Evolutionary conservation across 2,329 filamentous ascomycete species (phyloP), one percentile per base, ranked within the genome.

Genomic region (Macrophomina pseudophaseolina): DNA sequence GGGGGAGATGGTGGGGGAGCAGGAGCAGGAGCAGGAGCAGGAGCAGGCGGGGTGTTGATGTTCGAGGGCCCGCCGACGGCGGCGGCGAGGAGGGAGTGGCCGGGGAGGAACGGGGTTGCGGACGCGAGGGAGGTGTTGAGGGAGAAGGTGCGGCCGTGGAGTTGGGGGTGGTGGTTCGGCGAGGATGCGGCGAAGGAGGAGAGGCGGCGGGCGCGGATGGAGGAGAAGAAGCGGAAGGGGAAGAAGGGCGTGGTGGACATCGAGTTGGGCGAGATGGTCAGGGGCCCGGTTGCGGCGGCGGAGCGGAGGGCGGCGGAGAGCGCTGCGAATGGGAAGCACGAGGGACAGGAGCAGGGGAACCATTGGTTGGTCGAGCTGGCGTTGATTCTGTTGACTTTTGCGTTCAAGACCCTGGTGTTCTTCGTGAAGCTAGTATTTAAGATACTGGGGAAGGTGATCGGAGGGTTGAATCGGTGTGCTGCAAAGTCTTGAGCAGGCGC

Each of bases 391-490:
- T 66, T 82, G 40, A 78, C 76, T 0, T 76, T 82, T 69, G 75
- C 74, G 5, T 78, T 83, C 64, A 82, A 80, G 71, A 74, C 76
- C 1, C 74, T 80, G 2, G 77, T 82, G 2, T 81, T 77, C 68
- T 74, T 82, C 51, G 64, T 83, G 6, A 75, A 75, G 59, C 72
- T 81, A 16, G 75, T 73, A 2, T 74, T 83, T 28, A 82, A 80
- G 74, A 72, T 81, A 44, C 73, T 81, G 23, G 72, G 77, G 42
- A 76, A 75, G 3, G 71, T 81, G 6, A 72, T 81, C 2, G 76
- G 79, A 23, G 76, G 78, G 73, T 72, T 77, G 42, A 74, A 73
- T n/a, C 65, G 73, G 66, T 75, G 78, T 67, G 74, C 76, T 46
- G 73, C 73, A 35, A 79, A 76, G 70, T 67, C 77, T 65, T 76